phyloP scores from a whole-genome alignment of 73 alveolate species.

The Paramecium primaurelia region DNA sequence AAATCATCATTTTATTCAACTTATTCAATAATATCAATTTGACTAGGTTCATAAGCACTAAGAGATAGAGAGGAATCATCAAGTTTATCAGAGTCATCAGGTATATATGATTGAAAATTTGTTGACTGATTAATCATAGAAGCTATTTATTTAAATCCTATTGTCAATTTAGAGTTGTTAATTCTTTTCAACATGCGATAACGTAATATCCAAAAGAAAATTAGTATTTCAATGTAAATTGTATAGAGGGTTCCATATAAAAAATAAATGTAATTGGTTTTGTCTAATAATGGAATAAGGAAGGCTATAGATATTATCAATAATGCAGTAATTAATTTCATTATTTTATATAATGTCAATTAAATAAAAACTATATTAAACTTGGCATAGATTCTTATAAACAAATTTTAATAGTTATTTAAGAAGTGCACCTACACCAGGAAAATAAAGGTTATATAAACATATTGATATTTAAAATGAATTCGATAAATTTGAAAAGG shows the following conservation, averaged over 20 bases:
- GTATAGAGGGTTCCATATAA: not conserved
- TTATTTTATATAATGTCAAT: constrained; percentile 44
- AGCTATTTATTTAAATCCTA: not conserved
- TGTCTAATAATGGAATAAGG: not conserved
- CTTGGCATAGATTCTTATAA: constrained; percentile 53
- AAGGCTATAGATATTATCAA: not conserved
- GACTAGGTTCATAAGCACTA: constrained; percentile 15
- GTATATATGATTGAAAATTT: constrained; percentile 24
- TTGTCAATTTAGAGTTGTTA: not conserved
- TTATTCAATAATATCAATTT: not conserved
- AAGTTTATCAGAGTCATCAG: constrained; percentile 7
- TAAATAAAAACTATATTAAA: constrained; percentile 24
- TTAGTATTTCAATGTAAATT: not conserved
- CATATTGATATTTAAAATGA: constrained; percentile 72
- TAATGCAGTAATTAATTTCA: not conserved
- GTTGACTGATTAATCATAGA: not conserved
- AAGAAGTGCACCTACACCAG: constrained; percentile 46
- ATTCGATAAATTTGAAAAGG: constrained; percentile 60
- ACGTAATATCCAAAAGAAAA: not conserved
- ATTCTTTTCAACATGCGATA: not conserved
- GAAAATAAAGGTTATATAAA: constrained; percentile 66
- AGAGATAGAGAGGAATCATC: not conserved
- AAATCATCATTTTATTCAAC: not conserved
- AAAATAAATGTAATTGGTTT: not conserved
- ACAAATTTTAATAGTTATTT: constrained; percentile 52